These are phyloP conservation scores for Boletellus ananiceps DNA, from an alignment of 768 basidiomycete genomes.

Conservation along the genomic window DNA sequence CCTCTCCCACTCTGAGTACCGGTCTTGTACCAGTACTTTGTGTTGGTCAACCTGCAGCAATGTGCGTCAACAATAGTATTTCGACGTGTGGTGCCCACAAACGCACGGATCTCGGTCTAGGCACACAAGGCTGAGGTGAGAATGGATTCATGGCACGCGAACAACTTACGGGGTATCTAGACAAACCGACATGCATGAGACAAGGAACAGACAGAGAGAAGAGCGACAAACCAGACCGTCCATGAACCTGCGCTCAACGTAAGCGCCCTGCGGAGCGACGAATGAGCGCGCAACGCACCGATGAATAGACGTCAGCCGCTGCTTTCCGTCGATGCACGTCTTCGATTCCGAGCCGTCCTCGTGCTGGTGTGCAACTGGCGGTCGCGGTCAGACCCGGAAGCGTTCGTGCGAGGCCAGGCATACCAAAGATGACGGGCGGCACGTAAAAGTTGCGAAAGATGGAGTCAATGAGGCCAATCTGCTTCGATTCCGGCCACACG, in stretches of 20 bases:
- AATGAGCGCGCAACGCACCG: constrained; percentile 38
- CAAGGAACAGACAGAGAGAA: neutral
- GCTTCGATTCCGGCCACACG: constrained; percentile 76
- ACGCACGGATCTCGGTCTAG: constrained; percentile 47
- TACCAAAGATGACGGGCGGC: constrained; percentile 74
- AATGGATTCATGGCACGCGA: neutral
- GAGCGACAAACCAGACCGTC: constrained; percentile 53
- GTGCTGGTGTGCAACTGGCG: constrained; percentile 42
- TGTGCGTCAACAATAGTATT: neutral
- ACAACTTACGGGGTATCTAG: constrained; percentile 53
- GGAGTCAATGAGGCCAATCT: constrained; percentile 72
- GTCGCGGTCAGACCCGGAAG: neutral
- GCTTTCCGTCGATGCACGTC: constrained; percentile 79
- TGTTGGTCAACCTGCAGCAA: constrained; percentile 18
- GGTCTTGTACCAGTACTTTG: constrained; percentile 52
- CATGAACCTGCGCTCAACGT: constrained; percentile 48
- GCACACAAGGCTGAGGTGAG: neutral
- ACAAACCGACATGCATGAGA: constrained; percentile 7
- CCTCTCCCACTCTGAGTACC: constrained; percentile 16
- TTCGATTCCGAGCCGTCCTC: constrained; percentile 64
- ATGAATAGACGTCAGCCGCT: constrained; percentile 70
- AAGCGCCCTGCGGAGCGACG: neutral
- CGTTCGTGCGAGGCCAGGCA: constrained; percentile 1
- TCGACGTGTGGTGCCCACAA: too few species aligned
- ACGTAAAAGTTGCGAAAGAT: constrained; percentile 77